These are phyloP conservation scores for Raphanus raphanistrum DNA, from an alignment of 345 rosid genomes.

Conservation along the genomic window DNA sequence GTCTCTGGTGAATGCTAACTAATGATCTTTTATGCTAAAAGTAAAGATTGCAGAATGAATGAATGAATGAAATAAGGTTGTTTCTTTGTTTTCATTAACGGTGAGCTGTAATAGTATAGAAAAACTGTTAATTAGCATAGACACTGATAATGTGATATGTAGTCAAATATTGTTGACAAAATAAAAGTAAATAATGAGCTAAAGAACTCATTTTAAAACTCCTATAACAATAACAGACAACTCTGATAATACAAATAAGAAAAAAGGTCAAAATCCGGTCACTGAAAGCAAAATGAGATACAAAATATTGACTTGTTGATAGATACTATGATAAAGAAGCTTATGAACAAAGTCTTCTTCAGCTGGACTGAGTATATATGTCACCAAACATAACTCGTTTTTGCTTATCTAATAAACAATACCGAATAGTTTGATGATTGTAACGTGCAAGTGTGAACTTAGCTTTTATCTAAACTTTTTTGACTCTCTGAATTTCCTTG, in stretches of 20 bases:
- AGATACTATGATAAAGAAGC: not conserved
- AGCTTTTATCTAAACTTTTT: not conserved
- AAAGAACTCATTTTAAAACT: not conserved
- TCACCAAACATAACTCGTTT: slow-evolving; percentile 8
- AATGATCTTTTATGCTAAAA: not conserved
- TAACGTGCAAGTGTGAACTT: slow-evolving; percentile 13
- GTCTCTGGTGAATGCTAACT: slow-evolving; percentile 29
- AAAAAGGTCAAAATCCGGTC: not conserved
- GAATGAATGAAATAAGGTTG: not conserved
- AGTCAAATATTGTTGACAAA: not conserved
- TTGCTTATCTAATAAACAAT: not conserved
- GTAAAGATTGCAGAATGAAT: slow-evolving; percentile 6
- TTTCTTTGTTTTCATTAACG: not conserved
- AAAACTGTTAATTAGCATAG: no score
- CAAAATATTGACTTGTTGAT: slow-evolving; percentile 21
- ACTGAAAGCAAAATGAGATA: not conserved
- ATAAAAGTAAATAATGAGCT: not conserved
- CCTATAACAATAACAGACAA: not conserved
- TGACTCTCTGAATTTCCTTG: not conserved
- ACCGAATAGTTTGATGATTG: not conserved
- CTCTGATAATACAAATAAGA: not conserved
- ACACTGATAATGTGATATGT: not conserved
- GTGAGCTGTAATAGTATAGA: no score
- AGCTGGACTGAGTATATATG: not conserved
- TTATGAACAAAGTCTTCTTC: not conserved